Evolutionary conservation across 257 asterid genomes (phyloP).

Genomic region (Solanum pinnatisectum): DNA sequence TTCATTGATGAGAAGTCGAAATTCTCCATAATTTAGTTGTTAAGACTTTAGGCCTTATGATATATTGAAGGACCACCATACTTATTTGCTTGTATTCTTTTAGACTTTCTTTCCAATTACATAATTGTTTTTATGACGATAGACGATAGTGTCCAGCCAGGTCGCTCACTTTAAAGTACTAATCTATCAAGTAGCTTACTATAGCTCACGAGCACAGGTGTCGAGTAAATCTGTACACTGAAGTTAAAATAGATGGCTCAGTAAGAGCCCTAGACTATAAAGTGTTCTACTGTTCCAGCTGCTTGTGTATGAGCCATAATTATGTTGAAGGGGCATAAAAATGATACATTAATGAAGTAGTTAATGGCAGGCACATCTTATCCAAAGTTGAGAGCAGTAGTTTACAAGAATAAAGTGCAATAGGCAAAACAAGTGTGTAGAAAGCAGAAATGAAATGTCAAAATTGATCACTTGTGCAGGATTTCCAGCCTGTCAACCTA

Average conservation of each 20-base stretch:
- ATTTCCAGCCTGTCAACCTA: background rate
- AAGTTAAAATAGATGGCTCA: background rate
- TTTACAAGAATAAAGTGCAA: background rate
- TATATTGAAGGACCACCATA: background rate
- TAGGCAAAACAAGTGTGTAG: background rate
- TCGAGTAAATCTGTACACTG: background rate
- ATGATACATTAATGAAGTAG: background rate
- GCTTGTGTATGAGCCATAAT: background rate
- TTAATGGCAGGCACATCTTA: background rate
- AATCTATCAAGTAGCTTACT: background rate
- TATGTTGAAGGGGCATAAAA: background rate
- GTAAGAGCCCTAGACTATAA: background rate
- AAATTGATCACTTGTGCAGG: background rate
- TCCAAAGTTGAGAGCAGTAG: background rate
- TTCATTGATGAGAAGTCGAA: background rate
- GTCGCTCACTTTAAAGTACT: background rate
- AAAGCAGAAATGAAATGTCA: background rate
- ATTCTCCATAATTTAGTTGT: background rate
- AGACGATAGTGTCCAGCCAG: background rate
- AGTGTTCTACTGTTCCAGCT: background rate
- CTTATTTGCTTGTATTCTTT: background rate
- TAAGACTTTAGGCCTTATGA: background rate
- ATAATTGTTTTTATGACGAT: background rate
- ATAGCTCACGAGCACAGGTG: background rate
- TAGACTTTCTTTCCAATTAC: background rate